A percentile compares a stretch with the other conserved stretches of the same genome.
Conservation (phyloP, 169 alveolate species). For the Eimeria praecox region DNA sequence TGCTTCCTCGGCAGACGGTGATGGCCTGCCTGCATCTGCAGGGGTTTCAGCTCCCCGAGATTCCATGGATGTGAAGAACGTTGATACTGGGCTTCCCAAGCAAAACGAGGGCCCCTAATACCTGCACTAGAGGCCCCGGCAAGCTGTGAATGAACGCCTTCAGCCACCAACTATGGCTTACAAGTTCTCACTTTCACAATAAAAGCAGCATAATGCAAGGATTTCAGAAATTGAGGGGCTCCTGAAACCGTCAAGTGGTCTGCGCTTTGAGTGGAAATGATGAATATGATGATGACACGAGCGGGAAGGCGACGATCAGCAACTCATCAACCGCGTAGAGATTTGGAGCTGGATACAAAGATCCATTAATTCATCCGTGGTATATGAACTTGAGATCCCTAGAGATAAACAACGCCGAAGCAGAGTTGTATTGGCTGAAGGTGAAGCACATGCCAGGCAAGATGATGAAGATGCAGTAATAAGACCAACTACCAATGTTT, state of each 20-base stretch:
- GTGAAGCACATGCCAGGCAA: background rate
- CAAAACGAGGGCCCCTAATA: background rate
- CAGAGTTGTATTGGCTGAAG: background rate
- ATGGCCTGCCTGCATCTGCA: background rate
- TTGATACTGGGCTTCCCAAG: background rate
- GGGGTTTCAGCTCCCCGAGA: background rate
- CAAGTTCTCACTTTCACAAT: background rate
- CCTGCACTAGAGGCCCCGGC: background rate
- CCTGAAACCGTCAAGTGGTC: background rate
- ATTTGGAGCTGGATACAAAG: background rate
- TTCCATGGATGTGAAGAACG: background rate
- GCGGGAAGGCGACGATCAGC: background rate
- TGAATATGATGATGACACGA: background rate
- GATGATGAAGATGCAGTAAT: background rate
- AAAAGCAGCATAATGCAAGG: background rate
- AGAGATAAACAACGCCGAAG: background rate
- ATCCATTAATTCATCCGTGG: too few species aligned
- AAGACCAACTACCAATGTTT: background rate
- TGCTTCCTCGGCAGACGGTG: background rate
- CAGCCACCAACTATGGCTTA: background rate
- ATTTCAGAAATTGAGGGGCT: background rate
- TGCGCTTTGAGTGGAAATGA: background rate
- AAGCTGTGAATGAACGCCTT: background rate
- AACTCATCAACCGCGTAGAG: background rate
- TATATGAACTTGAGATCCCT: background rate